Conservation (phyloP, 1,284 basidiomycete species). For the Coriolopsis trogii region DNA sequence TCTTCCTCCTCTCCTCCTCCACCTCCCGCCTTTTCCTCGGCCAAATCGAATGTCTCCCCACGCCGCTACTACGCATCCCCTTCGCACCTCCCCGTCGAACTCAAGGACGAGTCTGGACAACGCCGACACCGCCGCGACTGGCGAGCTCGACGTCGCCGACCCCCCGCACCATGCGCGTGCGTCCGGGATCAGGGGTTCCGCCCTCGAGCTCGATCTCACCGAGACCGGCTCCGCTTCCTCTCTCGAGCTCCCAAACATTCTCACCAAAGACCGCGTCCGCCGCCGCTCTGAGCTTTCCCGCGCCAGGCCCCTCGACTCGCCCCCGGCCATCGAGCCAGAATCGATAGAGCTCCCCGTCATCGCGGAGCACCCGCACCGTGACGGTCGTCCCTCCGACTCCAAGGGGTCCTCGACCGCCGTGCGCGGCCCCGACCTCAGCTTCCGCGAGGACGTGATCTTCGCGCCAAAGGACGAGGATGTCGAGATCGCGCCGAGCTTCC, state of each 20-base stretch:
- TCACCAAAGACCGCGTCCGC: conserved; percentile 26
- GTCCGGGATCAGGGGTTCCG: conserved; percentile 2
- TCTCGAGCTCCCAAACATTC: conserved; percentile 19
- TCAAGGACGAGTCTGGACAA: conserved; percentile 3
- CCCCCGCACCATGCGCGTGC: neutral
- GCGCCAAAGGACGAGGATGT: conserved; percentile 15
- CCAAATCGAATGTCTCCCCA: neutral
- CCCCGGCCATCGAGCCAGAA: conserved; percentile 18
- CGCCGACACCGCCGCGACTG: too few species aligned
- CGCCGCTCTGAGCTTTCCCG: conserved; percentile 29
- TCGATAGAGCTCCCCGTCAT: conserved; percentile 25
- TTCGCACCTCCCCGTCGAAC: neutral
- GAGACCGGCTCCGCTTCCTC: conserved; percentile 17
- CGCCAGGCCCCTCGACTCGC: conserved; percentile 15
- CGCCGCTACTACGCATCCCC: neutral
- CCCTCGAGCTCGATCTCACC: conserved; percentile 24
- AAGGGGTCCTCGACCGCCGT: neutral
- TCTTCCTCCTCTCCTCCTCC: too few species aligned
- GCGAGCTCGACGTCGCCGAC: conserved; percentile 6
- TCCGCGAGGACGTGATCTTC: conserved; percentile 12
- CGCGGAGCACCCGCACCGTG: conserved; percentile 5
- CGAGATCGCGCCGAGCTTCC: conserved; percentile 27
- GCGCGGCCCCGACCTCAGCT: conserved; percentile 7
- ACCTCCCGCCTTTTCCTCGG: neutral
- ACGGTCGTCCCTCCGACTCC: neutral